Percentiles rank a stretch among this genome's conserved stretches.
Conservation (phyloP, 345 rosid species). For the Pistacia integerrima region DNA sequence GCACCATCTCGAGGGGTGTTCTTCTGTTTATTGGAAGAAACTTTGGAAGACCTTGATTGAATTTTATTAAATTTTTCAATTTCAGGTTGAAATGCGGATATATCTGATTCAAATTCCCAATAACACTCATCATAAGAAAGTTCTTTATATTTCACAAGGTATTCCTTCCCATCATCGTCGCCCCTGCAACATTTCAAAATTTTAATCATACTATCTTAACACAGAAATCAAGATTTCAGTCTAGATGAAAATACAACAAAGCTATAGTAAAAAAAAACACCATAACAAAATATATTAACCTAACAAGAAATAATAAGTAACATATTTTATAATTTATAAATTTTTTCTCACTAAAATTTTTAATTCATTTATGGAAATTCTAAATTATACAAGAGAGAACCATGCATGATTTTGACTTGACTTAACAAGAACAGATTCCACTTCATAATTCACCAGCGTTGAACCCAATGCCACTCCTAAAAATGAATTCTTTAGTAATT, state of each 20-base stretch:
- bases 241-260: neutral
- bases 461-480: neutral
- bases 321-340: neutral
- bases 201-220: neutral
- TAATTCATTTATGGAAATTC: neutral
- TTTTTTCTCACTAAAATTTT: neutral
- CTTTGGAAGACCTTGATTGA: slow-evolving; percentile 63
- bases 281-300: neutral
- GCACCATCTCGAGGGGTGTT: slow-evolving; percentile 35
- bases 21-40: slow-evolving; percentile 50
- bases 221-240: slow-evolving; percentile 9
- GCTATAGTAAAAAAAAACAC: neutral
- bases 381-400: neutral
- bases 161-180: slow-evolving; percentile 79
- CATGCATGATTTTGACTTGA: neutral
- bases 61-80: slow-evolving; percentile 75
- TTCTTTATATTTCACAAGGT: slow-evolving; percentile 95
- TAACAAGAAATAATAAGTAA: neutral
- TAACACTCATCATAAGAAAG: slow-evolving; percentile 95
- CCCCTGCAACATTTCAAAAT: slow-evolving; percentile 61
- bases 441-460: neutral
- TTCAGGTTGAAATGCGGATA: slow-evolving; percentile 87
- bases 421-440: neutral
- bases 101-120: slow-evolving; percentile 95
- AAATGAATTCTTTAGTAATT: neutral